Conservation (phyloP, 768 basidiomycete species). For the Boletales sp. region DNA sequence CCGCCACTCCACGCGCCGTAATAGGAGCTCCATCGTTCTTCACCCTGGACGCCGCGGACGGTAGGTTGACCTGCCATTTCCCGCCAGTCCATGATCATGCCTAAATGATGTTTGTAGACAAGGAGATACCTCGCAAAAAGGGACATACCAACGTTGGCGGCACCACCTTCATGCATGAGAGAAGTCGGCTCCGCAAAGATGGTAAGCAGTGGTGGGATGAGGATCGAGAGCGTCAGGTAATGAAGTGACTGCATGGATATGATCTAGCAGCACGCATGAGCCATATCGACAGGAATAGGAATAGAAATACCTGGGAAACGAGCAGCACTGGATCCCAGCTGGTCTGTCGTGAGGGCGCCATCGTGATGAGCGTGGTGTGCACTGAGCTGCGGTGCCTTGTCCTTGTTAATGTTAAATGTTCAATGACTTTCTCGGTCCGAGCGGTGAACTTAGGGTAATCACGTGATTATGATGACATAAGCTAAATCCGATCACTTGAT, state of each 20-base stretch:
- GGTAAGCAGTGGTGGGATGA: constrained; percentile 76
- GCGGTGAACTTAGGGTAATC: neutral
- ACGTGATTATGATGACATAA: constrained; percentile 18
- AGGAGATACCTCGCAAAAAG: neutral
- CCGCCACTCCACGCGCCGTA: constrained; percentile 81
- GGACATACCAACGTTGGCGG: constrained; percentile 69
- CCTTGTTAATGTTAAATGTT: too few relatives aligned
- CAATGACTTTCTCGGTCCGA: neutral
- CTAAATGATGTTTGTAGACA: constrained; percentile 30
- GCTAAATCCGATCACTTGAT: constrained; percentile 1
- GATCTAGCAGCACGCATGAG: constrained; percentile 52
- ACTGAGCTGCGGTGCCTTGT: too few relatives aligned
- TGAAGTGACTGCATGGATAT: constrained; percentile 90
- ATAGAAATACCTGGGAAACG: constrained; percentile 67
- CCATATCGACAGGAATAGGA: neutral
- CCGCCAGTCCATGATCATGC: constrained; percentile 97
- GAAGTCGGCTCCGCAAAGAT: constrained; percentile 72
- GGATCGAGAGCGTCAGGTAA: constrained; percentile 82
- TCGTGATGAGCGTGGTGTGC: constrained; percentile 9
- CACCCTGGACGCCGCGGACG: constrained; percentile 59
- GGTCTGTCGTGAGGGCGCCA: constrained; percentile 39
- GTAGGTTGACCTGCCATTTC: constrained; percentile 89
- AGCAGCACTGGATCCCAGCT: constrained; percentile 91
- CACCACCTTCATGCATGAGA: constrained; percentile 71
- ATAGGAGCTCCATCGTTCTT: constrained; percentile 62